These are phyloP conservation scores for Penicillium parvum DNA, from an alignment of 495 filamentous ascomycete genomes.

Conservation along the genomic window DNA sequence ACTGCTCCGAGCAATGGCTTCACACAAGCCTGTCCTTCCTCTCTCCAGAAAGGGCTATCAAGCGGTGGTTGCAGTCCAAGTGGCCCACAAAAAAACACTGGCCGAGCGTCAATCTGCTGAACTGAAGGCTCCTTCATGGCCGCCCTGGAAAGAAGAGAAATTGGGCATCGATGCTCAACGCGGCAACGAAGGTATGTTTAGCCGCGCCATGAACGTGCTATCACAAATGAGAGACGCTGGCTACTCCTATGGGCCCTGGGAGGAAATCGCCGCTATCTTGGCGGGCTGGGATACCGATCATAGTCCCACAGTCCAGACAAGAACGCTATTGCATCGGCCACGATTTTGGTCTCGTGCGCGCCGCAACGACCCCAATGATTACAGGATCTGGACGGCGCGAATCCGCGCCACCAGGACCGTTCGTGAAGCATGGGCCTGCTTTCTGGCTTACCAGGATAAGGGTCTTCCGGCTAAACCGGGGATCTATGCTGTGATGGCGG, in stretches of 20 bases:
- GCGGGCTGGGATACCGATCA: slow-evolving; percentile 66
- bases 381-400: slow-evolving; percentile 53
- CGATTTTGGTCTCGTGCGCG: slow-evolving; percentile 14
- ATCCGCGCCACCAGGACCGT: slow-evolving; percentile 63
- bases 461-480: slow-evolving; percentile 26
- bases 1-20: slow-evolving; percentile 58
- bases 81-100: slow-evolving; percentile 59
- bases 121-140: slow-evolving; percentile 62
- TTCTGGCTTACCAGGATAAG: slow-evolving; percentile 50
- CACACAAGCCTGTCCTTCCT: slow-evolving; percentile 50
- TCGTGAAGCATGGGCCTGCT: slow-evolving; percentile 69
- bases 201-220: slow-evolving; percentile 54
- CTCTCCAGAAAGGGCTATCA: slow-evolving; percentile 60
- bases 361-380: slow-evolving; percentile 13
- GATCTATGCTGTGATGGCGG: slow-evolving; percentile 57
- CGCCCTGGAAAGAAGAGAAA: slow-evolving; percentile 64
- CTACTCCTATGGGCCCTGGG: slow-evolving; percentile 52
- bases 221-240: slow-evolving; percentile 61
- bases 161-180: slow-evolving; percentile 54
- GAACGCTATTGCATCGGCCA: slow-evolving; percentile 32
- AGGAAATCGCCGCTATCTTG: slow-evolving; percentile 50
- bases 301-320: slow-evolving; percentile 66
- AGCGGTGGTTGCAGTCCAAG: slow-evolving; percentile 53
- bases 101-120: slow-evolving; percentile 55
- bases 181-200: slow-evolving; percentile 51